Evolutionary conservation across 2,329 filamentous ascomycete species (phyloP).

Genomic region (Ophiostoma perfectum): DNA sequence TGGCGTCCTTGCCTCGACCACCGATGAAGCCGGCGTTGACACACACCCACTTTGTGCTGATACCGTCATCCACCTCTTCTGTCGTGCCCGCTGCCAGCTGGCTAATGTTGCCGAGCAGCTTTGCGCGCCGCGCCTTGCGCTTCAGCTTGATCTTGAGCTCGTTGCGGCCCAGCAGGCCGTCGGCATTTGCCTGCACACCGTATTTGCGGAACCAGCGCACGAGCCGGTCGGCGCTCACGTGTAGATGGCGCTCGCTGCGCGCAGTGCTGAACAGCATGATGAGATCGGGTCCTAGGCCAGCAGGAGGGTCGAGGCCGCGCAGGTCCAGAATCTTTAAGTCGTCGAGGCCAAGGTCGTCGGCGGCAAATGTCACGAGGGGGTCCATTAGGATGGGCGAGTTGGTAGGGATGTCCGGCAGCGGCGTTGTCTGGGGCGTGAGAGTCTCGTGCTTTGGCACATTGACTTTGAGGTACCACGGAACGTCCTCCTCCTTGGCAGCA

Average conservation of each 20-base stretch:
- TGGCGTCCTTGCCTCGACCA: slow-evolving; percentile 37
- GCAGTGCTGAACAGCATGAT: slow-evolving; percentile 92
- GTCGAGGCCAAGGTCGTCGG: slow-evolving; percentile 80
- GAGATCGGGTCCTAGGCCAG: slow-evolving; percentile 79
- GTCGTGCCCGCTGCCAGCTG: neutral
- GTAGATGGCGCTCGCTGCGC: slow-evolving; percentile 86
- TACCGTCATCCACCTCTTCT: slow-evolving; percentile 69
- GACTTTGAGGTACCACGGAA: slow-evolving; percentile 77
- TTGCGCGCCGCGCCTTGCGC: slow-evolving; percentile 73
- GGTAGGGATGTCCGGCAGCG: slow-evolving; percentile 53
- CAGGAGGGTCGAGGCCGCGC: slow-evolving; percentile 74
- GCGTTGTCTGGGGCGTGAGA: slow-evolving; percentile 42
- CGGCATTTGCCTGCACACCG: slow-evolving; percentile 69
- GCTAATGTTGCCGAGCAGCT: slow-evolving; percentile 66
- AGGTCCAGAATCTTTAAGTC: slow-evolving; percentile 76
- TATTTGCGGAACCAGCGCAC: slow-evolving; percentile 78
- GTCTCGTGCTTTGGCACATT: slow-evolving; percentile 52
- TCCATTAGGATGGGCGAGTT: slow-evolving; percentile 66
- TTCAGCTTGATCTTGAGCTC: slow-evolving; percentile 84
- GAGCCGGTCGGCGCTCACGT: slow-evolving; percentile 83
- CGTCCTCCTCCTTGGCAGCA: neutral
- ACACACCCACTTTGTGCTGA: slow-evolving; percentile 93
- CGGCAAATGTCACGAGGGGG: slow-evolving; percentile 70
- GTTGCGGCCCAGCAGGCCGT: slow-evolving; percentile 82
- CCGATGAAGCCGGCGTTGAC: slow-evolving; percentile 75